Conservation (phyloP, 148 eudicot species). For the Agrostemma githago region DNA sequence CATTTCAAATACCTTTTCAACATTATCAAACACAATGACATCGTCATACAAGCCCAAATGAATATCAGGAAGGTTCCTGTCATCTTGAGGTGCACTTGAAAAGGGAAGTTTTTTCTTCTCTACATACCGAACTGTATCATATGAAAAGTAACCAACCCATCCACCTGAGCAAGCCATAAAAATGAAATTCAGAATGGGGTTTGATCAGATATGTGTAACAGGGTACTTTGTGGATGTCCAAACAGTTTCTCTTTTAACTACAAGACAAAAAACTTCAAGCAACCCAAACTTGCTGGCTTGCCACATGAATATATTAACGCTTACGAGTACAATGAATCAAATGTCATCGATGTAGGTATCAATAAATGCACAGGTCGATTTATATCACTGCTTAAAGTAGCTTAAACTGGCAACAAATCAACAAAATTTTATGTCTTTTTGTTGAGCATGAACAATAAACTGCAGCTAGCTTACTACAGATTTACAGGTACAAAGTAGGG, state of each 20-base stretch:
- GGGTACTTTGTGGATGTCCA: not conserved
- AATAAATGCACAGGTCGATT: not conserved
- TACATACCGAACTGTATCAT: constrained; percentile 92
- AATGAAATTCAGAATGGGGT: constrained; percentile 7
- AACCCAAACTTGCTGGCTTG: not conserved
- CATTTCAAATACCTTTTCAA: constrained; percentile 65
- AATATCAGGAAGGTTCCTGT: constrained; percentile 86
- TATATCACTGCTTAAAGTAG: not conserved
- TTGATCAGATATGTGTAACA: not conserved
- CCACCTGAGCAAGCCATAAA: constrained; percentile 56
- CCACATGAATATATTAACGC: not conserved
- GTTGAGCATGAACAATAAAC: not conserved
- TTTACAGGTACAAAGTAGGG: not conserved
- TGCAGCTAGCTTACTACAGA: not conserved
- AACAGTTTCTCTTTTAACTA: not conserved
- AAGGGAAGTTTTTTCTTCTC: constrained; percentile 96
- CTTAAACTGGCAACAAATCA: not conserved
- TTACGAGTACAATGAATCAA: not conserved
- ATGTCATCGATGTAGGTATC: not conserved
- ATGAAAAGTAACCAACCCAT: constrained; percentile 98
- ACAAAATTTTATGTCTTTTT: not conserved
- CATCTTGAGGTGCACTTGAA: constrained; percentile 78
- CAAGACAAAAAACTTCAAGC: not conserved
- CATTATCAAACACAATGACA: constrained; percentile 92
- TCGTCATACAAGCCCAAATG: constrained; percentile 96